Percentiles rank a stretch among this genome's conserved stretches.
Conservation (phyloP, 1,284 basidiomycete genomes). For the Laetiporus sulphureus region DNA sequence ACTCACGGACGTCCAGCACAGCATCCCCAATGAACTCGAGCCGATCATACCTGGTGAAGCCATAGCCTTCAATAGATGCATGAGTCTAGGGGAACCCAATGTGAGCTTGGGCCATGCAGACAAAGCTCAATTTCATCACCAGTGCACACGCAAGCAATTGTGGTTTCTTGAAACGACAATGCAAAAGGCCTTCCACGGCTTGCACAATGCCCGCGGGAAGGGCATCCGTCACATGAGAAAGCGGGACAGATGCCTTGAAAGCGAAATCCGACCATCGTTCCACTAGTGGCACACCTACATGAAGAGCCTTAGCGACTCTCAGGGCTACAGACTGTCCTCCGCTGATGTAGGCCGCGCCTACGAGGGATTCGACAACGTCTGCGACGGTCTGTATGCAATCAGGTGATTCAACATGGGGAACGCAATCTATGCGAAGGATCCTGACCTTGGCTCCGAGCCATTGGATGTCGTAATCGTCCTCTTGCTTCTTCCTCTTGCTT, state of each 20-base stretch:
- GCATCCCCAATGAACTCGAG: constrained; percentile 81
- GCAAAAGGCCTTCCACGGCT: constrained; percentile 57
- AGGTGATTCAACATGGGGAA: constrained; percentile 1
- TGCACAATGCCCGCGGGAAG: constrained; percentile 34
- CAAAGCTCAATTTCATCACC: constrained; percentile 33
- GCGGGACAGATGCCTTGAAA: constrained; percentile 37
- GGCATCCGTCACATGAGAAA: constrained; percentile 25
- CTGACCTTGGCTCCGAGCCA: constrained; percentile 72
- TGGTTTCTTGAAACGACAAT: constrained; percentile 51
- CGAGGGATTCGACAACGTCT: constrained; percentile 75
- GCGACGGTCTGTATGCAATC: constrained; percentile 55
- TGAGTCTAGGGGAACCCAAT: constrained; percentile 45
- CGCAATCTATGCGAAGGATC: constrained; percentile 4
- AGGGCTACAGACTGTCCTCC: constrained; percentile 62
- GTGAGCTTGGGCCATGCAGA: not conserved
- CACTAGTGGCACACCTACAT: constrained; percentile 52
- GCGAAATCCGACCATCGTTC: constrained; percentile 67
- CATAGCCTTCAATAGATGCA: constrained; percentile 44
- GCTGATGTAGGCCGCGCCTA: constrained; percentile 72
- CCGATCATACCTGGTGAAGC: constrained; percentile 58
- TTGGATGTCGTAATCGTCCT: constrained; percentile 43
- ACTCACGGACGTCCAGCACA: constrained; percentile 70
- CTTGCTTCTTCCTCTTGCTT: constrained; percentile 35
- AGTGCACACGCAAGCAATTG: constrained; percentile 65
- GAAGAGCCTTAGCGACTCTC: constrained; percentile 53